phyloP scores from a whole-genome alignment of 495 filamentous ascomycete genomes.

The Penicillium egyptiacum region DNA sequence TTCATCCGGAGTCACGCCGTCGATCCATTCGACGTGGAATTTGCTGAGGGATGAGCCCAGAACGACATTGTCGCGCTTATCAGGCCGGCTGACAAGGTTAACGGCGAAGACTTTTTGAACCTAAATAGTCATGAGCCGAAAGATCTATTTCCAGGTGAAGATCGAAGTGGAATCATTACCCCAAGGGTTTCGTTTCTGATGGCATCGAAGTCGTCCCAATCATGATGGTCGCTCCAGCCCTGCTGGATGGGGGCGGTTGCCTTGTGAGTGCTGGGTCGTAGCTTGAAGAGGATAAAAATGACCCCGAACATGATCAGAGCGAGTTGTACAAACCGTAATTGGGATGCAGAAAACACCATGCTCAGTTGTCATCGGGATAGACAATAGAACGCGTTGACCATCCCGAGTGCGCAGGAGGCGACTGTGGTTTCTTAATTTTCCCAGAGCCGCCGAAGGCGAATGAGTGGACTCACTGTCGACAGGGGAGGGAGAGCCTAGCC shows the following conservation, averaged over 20 bases:
- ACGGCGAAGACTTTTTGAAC: neutral
- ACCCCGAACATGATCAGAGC: neutral
- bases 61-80: neutral
- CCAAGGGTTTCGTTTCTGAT: neutral
- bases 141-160: neutral
- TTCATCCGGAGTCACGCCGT: neutral
- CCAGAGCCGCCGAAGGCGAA: too few species aligned
- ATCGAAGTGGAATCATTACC: neutral
- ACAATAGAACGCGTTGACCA: neutral
- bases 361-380: neutral
- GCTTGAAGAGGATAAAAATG: neutral
- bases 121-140: neutral
- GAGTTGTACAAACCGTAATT: neutral
- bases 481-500: too few species aligned
- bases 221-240: neutral
- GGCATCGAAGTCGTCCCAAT: neutral
- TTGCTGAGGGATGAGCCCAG: neutral
- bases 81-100: neutral
- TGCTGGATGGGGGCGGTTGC: neutral
- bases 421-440: too few species aligned
- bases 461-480: too few species aligned
- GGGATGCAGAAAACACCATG: neutral
- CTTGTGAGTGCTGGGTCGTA: neutral
- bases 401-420: neutral
- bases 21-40: neutral